phyloP scores from a whole-genome alignment of 2,329 filamentous ascomycete species.

The Biscogniauxia mediterranea region DNA sequence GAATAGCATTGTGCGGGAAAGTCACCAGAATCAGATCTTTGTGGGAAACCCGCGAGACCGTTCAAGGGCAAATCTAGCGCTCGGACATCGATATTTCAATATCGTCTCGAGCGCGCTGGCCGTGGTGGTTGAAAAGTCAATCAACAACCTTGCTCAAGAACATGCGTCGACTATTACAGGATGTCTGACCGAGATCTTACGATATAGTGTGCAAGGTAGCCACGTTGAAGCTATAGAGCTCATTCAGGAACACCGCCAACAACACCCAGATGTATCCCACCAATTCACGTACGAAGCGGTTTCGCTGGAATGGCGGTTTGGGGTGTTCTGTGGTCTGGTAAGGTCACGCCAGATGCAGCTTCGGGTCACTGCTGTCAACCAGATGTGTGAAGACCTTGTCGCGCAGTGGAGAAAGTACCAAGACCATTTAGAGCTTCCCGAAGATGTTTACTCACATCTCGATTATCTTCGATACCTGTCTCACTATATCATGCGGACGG shows the following conservation, averaged over 20 bases:
- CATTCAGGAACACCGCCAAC: conserved; percentile 32
- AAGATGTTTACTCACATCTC: conserved; percentile 30
- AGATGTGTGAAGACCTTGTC: conserved; percentile 70
- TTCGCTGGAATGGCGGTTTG: conserved; percentile 66
- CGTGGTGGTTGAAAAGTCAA: conserved; percentile 52
- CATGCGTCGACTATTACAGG: conserved; percentile 39
- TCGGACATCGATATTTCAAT: conserved; percentile 44
- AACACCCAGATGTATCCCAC: conserved; percentile 38
- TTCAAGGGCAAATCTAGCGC: conserved; percentile 35
- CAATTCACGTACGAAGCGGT: conserved; percentile 49
- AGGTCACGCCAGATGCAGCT: conserved; percentile 88
- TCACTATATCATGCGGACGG: conserved; percentile 64
- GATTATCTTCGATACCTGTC: conserved; percentile 65
- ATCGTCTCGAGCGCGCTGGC: conserved; percentile 43
- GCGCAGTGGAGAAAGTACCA: conserved; percentile 59
- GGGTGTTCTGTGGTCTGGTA: conserved; percentile 68
- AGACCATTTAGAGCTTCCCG: conserved; percentile 41
- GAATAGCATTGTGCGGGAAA: conserved; percentile 29
- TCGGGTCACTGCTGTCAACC: conserved; percentile 73
- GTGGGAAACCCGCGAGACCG: conserved; percentile 21
- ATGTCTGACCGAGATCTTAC: conserved; percentile 45
- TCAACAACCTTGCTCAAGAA: conserved; percentile 50
- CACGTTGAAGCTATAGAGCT: conserved; percentile 36
- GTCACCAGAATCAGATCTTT: conserved; percentile 25
- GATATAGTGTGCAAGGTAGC: conserved; percentile 38